A percentile compares a stretch with the other conserved stretches of the same genome.
Conservation (phyloP, 768 basidiomycete genomes). For the Agaricus bisporus region DNA sequence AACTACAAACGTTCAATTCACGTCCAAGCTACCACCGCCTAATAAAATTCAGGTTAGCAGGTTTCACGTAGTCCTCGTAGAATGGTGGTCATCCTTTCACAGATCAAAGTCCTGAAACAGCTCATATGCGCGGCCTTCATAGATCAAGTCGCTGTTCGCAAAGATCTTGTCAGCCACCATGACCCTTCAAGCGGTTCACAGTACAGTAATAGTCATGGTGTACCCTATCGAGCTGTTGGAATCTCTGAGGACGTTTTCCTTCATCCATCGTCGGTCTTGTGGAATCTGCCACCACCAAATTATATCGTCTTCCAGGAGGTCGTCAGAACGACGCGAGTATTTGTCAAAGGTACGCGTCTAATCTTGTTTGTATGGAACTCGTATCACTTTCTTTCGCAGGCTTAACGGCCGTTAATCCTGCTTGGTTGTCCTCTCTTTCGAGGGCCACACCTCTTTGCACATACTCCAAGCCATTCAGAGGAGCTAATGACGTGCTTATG, state of each 20-base stretch:
- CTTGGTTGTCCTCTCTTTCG: conserved; percentile 82
- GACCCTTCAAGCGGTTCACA: conserved; percentile 54
- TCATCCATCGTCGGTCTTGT: conserved; percentile 83
- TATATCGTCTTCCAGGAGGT: conserved; percentile 83
- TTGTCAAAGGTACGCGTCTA: conserved; percentile 64
- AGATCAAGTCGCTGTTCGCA: conserved; percentile 90
- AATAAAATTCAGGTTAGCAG: conserved; percentile 61
- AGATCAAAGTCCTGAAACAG: conserved; percentile 90
- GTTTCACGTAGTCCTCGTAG: background rate
- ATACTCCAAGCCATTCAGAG: conserved; percentile 81
- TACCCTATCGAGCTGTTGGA: conserved; percentile 79
- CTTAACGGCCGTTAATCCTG: conserved; percentile 78
- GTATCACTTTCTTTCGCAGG: conserved; percentile 34
- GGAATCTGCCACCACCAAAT: conserved; percentile 68
- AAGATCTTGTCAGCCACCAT: conserved; percentile 63
- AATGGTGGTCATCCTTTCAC: conserved; percentile 7
- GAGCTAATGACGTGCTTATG: conserved; percentile 60
- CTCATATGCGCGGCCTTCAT: conserved; percentile 86
- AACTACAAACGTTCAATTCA: conserved; percentile 51
- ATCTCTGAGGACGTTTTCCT: conserved; percentile 86
- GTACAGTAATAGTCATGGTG: conserved; percentile 68
- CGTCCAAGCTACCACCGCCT: conserved; percentile 69
- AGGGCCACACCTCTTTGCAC: conserved; percentile 69
- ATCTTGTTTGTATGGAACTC: background rate
- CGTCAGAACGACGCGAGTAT: conserved; percentile 65